Conservation (phyloP, 2,329 filamentous ascomycete genomes). For the Albophoma yamanashiensis region DNA sequence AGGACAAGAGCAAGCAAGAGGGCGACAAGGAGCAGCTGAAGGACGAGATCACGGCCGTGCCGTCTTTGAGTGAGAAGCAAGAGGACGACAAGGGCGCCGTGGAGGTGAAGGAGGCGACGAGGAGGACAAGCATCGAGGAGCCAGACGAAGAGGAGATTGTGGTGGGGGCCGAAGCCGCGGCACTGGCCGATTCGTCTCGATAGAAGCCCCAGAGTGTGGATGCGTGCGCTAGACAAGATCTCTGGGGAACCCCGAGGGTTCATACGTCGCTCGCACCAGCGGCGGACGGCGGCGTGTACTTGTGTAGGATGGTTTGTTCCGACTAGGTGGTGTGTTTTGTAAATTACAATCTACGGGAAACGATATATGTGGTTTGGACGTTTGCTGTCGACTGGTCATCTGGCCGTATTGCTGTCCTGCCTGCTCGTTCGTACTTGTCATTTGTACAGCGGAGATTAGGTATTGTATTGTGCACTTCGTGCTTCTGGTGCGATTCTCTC, state of each 20-base stretch:
- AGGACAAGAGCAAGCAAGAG: conserved; percentile 15
- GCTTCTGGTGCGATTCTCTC: too few species aligned
- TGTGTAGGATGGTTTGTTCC: conserved; percentile 1
- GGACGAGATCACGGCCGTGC: conserved; percentile 5
- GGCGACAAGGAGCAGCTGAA: conserved; percentile 18
- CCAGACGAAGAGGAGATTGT: conserved; percentile 43
- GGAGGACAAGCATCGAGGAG: conserved; percentile 49
- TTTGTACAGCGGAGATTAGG: neutral
- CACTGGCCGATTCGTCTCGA: neutral
- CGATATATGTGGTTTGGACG: neutral
- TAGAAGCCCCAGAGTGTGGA: neutral
- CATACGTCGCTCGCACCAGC: neutral
- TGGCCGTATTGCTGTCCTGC: neutral
- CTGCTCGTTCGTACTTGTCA: neutral
- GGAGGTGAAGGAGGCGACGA: conserved; percentile 41
- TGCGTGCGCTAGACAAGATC: neutral
- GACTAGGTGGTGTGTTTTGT: conserved; percentile 1
- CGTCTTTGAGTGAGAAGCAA: conserved; percentile 1
- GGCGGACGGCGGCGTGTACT: conserved; percentile 1
- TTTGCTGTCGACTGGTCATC: neutral
- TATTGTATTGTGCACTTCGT: too few species aligned
- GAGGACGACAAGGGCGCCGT: conserved; percentile 34
- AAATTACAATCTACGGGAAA: conserved; percentile 4
- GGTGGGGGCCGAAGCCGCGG: conserved; percentile 10
- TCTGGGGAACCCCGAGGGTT: neutral